A percentile compares a stretch with the other conserved stretches of the same genome.
phyloP scores from a whole-genome alignment of 192 early-diverging fungal genomes.

The Chytriomyces hyalinus region DNA sequence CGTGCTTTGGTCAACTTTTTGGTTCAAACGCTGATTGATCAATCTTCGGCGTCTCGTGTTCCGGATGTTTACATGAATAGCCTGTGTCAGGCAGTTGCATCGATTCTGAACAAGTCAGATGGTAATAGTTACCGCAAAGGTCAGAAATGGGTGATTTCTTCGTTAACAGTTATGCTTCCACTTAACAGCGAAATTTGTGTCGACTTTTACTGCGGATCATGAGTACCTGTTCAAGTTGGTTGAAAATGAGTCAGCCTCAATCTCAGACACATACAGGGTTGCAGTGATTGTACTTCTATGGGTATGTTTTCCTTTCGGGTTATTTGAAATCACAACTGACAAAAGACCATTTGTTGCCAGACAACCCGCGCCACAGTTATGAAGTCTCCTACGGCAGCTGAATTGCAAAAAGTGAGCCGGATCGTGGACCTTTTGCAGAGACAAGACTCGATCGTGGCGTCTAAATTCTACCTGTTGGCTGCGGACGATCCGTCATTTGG shows the following conservation, averaged over 20 bases:
- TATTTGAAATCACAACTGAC: neutral
- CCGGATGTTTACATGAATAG: slow-evolving; percentile 5
- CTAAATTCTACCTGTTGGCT: slow-evolving; percentile 24
- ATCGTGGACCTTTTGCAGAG: slow-evolving; percentile 4
- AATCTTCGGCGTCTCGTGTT: neutral
- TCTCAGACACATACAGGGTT: neutral
- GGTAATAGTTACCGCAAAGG: neutral
- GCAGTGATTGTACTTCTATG: slow-evolving; percentile 2
- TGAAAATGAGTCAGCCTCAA: neutral
- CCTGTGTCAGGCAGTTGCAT: slow-evolving; percentile 11
- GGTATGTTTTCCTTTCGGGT: neutral
- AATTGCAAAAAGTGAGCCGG: slow-evolving; percentile 16
- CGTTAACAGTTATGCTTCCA: neutral
- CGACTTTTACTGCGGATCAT: neutral
- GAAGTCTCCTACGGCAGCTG: slow-evolving; percentile 5
- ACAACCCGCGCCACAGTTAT: slow-evolving; percentile 24
- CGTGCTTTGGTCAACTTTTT: slow-evolving; percentile 1
- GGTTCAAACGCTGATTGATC: slow-evolving; percentile 1
- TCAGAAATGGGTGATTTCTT: neutral
- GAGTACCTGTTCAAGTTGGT: slow-evolving; percentile 17
- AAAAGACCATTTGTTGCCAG: neutral
- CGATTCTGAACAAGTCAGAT: slow-evolving; percentile 31
- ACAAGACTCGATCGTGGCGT: neutral
- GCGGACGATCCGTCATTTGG: slow-evolving; percentile 35
- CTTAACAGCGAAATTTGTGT: neutral